Evolutionary conservation across 169 alveolate genomes (phyloP).

Genomic region (Besnoitia besnoiti): DNA sequence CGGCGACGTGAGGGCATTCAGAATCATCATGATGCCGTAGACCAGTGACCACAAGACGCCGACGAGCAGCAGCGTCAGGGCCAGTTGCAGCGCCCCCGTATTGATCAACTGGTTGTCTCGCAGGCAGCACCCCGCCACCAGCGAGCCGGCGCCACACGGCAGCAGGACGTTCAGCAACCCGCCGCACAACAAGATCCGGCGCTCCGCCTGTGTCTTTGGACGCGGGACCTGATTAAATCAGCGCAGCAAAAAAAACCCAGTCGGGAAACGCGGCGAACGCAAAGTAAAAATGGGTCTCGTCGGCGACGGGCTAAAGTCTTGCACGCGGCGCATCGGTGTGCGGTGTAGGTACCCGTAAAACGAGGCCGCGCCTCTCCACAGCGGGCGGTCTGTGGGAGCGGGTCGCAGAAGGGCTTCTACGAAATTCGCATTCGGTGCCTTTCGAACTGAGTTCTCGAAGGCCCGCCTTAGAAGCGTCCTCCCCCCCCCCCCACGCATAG

Average conservation of each 20-base stretch:
- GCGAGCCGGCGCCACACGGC: slow-evolving; percentile 21
- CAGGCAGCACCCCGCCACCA: slow-evolving; percentile 22
- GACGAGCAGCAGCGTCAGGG: background rate
- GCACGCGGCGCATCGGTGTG: no score
- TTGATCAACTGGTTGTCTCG: slow-evolving; percentile 29
- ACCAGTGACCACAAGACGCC: slow-evolving; percentile 11
- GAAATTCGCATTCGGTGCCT: no score
- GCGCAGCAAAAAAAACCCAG: background rate
- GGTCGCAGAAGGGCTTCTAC: no score
- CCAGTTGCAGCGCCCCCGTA: slow-evolving; percentile 10
- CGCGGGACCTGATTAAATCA: slow-evolving; percentile 22
- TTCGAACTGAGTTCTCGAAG: no score
- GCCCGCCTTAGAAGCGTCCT: no score
- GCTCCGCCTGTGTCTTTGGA: slow-evolving; percentile 16
- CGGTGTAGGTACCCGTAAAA: no score
- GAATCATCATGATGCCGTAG: slow-evolving; percentile 10
- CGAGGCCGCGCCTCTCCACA: no score
- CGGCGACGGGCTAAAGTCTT: no score
- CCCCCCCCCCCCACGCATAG: no score
- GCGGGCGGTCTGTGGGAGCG: no score
- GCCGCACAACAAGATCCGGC: background rate
- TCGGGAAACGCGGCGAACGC: background rate
- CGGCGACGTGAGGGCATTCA: slow-evolving; percentile 19
- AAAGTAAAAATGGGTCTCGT: no score
- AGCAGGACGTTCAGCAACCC: slow-evolving; percentile 12